These are phyloP conservation scores for Saksenaea vasiformis DNA, from an alignment of 371 early-diverging fungal genomes.

Conservation along the genomic window DNA sequence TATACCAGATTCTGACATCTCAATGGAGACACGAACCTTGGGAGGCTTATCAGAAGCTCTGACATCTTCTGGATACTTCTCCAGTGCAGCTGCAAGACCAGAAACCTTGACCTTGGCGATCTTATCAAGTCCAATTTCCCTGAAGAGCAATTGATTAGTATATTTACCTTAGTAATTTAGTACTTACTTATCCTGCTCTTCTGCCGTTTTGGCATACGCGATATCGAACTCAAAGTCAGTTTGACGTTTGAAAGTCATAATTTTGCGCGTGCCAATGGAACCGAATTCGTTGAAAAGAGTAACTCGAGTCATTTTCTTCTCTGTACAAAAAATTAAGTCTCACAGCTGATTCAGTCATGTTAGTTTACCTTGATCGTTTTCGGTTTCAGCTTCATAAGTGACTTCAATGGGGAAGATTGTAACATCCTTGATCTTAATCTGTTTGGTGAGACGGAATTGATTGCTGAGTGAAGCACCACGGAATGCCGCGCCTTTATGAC, in stretches of 20 bases:
- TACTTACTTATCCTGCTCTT: slow-evolving; percentile 33
- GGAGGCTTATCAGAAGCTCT: slow-evolving; percentile 58
- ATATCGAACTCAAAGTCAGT: slow-evolving; percentile 82
- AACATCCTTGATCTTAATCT: slow-evolving; percentile 85
- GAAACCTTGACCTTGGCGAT: slow-evolving; percentile 68
- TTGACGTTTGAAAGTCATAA: slow-evolving; percentile 80
- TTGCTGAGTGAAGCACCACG: slow-evolving; percentile 85
- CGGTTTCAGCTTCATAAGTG: slow-evolving; percentile 60
- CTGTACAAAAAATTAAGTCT: slow-evolving; percentile 6
- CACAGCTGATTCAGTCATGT: background rate
- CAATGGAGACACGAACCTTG: slow-evolving; percentile 81
- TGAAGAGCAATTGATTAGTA: background rate
- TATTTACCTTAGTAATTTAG: slow-evolving; percentile 9
- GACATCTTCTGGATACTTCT: slow-evolving; percentile 60
- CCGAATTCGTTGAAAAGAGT: slow-evolving; percentile 68
- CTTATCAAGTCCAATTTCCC: slow-evolving; percentile 37
- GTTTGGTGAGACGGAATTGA: slow-evolving; percentile 82
- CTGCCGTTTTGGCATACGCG: slow-evolving; percentile 54
- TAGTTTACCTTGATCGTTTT: slow-evolving; percentile 35
- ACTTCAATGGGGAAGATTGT: slow-evolving; percentile 78
- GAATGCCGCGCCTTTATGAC: slow-evolving; percentile 76
- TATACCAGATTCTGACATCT: slow-evolving; percentile 70
- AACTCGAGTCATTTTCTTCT: slow-evolving; percentile 39
- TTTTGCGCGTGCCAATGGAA: slow-evolving; percentile 75
- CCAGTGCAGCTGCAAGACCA: slow-evolving; percentile 73